Evolutionary conservation across 2,329 filamentous ascomycete genomes (phyloP), one percentile per base, ranked within the genome.

Genomic region (Zarea fungicola): DNA sequence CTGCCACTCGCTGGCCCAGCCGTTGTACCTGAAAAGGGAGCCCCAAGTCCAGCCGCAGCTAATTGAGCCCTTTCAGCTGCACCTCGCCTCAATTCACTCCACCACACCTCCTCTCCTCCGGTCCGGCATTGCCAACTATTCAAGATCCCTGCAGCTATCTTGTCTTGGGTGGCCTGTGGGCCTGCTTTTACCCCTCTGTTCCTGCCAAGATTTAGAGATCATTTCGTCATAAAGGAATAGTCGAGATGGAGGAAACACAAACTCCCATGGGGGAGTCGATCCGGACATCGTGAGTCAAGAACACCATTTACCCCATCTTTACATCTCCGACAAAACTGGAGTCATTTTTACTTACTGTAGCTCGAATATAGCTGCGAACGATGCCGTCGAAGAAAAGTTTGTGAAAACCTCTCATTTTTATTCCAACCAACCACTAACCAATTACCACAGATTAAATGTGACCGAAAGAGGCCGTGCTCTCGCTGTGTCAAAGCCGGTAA

Each of bases 381-480:
- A 60, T 73, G 70, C 54, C 66, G 70, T 45, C 64, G 66, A 29
- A 64, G 70, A 49, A 73, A 72, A 64, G 70, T 72, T 25, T 5
- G 57, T 16, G 14, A 41, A 8, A 25, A 1, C 18, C 11, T 29
- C 13, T 23, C 7, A 37, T 35, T 29, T 41, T 13, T 42, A 4
- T 22, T 16, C n/a, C 23, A 34, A 28, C 36, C 23, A 21, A 56
- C 58, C 52, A 65, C 66, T 54, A 68, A 28, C 22, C 21, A 14
- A 19, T 23, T 16, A 2, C 8, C 42, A 7, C 41, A 78, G 67
- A 72, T 79, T 31, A 79, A 76, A 64, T 80, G 76, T 58, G 72
- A 78, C 56, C 71, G 75, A 4, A 68, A 68, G 39, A 61, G 68
- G 13, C 76, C 76, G 11, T 80, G 76, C 55, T 69, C 68, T 26